phyloP scores from a whole-genome alignment of 768 basidiomycete species.

The Suillus spraguei region DNA sequence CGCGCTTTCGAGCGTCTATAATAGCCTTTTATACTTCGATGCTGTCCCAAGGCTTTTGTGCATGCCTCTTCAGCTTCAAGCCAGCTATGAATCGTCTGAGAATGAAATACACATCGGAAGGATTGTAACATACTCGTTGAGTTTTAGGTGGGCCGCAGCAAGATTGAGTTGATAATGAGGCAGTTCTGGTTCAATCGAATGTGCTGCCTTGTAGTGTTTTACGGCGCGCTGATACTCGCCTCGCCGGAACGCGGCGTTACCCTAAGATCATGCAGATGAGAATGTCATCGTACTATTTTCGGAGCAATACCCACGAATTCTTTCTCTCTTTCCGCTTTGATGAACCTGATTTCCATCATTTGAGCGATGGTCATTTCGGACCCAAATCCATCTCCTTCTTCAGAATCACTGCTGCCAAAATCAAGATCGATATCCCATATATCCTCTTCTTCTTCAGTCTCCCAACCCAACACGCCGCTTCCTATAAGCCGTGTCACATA shows the following conservation, averaged over 20 bases:
- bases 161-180: constrained; percentile 79
- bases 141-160: constrained; percentile 72
- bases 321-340: constrained; percentile 71
- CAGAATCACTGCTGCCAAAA: constrained; percentile 57
- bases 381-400: constrained; percentile 46
- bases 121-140: constrained; percentile 55
- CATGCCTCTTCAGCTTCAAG: constrained; percentile 74
- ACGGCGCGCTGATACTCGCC: constrained; percentile 61
- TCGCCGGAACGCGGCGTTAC: constrained; percentile 67
- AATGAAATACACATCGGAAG: constrained; percentile 14
- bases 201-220: constrained; percentile 58
- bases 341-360: constrained; percentile 73
- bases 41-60: constrained; percentile 62
- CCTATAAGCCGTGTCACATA: constrained; percentile 25
- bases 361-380: constrained; percentile 68
- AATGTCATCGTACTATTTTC: constrained; percentile 2
- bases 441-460: constrained; percentile 75
- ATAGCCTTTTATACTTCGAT: constrained; percentile 68
- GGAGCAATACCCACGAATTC: constrained; percentile 50
- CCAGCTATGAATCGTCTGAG: constrained; percentile 49
- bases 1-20: constrained; percentile 71
- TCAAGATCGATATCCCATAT: constrained; percentile 75
- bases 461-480: constrained; percentile 73
- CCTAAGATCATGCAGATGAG: constrained; percentile 41
- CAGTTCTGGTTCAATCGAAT: constrained; percentile 68